A percentile compares a stretch with the other conserved stretches of the same genome.
These are phyloP conservation scores for Sambucus nigra DNA, from an alignment of 129 eudicot species.

Conservation along the genomic window DNA sequence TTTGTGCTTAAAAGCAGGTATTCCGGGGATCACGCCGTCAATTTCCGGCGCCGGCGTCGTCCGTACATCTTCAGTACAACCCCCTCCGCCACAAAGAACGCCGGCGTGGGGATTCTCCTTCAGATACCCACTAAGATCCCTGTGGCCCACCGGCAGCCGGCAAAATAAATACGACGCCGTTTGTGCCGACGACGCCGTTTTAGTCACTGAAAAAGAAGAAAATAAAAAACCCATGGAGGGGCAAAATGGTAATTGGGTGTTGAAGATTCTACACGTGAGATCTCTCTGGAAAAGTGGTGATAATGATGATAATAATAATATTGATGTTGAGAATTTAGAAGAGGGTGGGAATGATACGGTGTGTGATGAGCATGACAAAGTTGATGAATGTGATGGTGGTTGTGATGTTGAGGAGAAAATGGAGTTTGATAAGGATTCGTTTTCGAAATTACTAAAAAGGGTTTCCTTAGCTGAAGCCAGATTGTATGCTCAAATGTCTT, in stretches of 20 bases:
- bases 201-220: slow-evolving; percentile 26
- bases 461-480: slow-evolving; percentile 78
- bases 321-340: slow-evolving; percentile 9
- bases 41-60: slow-evolving; percentile 31
- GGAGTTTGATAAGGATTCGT: slow-evolving; percentile 50
- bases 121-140: slow-evolving; percentile 53
- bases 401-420: slow-evolving; percentile 30
- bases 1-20: slow-evolving; percentile 44
- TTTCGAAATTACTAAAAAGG: slow-evolving; percentile 66
- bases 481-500: slow-evolving; percentile 72
- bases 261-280: slow-evolving; percentile 61
- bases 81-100: slow-evolving; percentile 24
- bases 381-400: slow-evolving; percentile 25
- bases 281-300: slow-evolving; percentile 43
- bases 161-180: slow-evolving; percentile 39
- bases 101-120: slow-evolving; percentile 56
- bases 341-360: slow-evolving; percentile 13
- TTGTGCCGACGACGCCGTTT: slow-evolving; percentile 58
- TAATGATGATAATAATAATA: background rate
- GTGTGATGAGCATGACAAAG: slow-evolving; percentile 9
- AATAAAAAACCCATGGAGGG: background rate
- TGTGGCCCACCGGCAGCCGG: slow-evolving; percentile 34
- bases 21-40: slow-evolving; percentile 43
- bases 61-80: slow-evolving; percentile 8
- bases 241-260: slow-evolving; percentile 63